Percentiles rank a stretch among this genome's conserved stretches.
Conservation (phyloP, 23 red algal genomes). For the Cyanidioschyzon merolae region DNA sequence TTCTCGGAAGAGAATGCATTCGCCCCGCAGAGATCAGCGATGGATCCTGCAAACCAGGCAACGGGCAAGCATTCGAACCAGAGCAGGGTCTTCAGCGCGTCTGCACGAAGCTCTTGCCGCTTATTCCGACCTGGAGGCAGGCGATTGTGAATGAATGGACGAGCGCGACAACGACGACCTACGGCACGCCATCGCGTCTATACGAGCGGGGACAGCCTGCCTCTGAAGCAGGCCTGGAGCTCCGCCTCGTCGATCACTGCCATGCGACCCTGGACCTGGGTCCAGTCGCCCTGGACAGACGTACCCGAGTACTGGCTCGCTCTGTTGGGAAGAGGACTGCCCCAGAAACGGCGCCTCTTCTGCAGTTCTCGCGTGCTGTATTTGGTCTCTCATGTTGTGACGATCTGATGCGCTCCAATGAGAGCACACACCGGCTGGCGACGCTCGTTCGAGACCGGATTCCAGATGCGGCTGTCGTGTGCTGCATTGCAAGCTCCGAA, state of each 20-base stretch:
- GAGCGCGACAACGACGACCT: not conserved
- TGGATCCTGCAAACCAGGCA: not conserved
- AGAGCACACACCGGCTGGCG: not conserved
- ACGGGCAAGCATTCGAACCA: not conserved
- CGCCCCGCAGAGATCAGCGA: not conserved
- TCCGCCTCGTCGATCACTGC: not conserved
- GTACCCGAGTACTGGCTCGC: not conserved
- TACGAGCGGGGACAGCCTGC: not conserved
- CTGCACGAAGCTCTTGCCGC: not conserved
- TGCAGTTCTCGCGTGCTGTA: not conserved
- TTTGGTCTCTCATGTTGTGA: not conserved
- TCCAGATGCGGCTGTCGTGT: not conserved
- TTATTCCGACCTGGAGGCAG: not conserved
- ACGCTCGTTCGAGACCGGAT: not conserved
- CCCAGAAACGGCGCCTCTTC: not conserved
- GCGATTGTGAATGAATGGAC: not conserved
- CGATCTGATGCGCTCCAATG: not conserved
- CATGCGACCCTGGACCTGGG: not conserved
- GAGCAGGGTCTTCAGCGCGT: not conserved
- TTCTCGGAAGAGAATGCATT: not conserved
- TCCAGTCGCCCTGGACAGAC: not conserved
- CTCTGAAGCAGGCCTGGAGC: not conserved
- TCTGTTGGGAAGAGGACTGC: not conserved
- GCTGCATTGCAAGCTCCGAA: not conserved
- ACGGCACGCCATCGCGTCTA: not conserved